Base-by-base conservation (phyloP, 2,329 filamentous ascomycete species). In the Cladosporium phlei region DNA sequence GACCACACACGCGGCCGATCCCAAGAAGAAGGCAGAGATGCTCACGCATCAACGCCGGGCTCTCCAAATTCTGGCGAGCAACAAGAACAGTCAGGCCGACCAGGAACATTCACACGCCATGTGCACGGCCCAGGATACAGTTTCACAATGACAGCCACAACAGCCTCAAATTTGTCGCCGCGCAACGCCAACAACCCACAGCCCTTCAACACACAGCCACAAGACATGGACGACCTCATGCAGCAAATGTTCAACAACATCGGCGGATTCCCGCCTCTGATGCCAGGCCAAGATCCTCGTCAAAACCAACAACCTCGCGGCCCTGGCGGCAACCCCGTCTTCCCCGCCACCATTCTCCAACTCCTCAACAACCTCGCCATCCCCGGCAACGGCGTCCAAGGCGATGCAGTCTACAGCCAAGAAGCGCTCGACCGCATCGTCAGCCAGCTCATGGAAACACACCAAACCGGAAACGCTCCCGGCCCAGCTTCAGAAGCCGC, bases 381-480 rank as follows among this genome's bases (percentile, higher is more conserved):
- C 14, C 52, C 75, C 1, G 63, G 78, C 40, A 67, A 72, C 20
- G 64, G 64, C 4, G 61, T 79, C 16, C 65, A 78, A 28, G 68
- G 89, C 16, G 91, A 97, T 65, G 87, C 83, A 6, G 91, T 95
- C 1, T 94, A 91, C 64, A 85, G 86, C 0, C 88, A 97, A 66
- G 89, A 95, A 68, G 90, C 86, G 2, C 72, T 97, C 24, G 91
- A 98, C 63, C 80, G 85, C 25, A 87, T 97, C 54, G 85, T 98
- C 47, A 85, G 87, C 0, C 80, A 86, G 56, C 74, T 97, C 33
- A 93, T 96, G 83, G 91, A 96, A 56, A 80, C 87, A 50, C 85
- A 89, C 48, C 78, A 82, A 2, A 77, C 77, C 43, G 85, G 83
- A 1, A 88, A 85, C 55, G 91, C 87, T 1, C 85, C 89, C 0